Evolutionary conservation across 768 basidiomycete species (phyloP).

Genomic region (Coprinopsis marcescibilis): DNA sequence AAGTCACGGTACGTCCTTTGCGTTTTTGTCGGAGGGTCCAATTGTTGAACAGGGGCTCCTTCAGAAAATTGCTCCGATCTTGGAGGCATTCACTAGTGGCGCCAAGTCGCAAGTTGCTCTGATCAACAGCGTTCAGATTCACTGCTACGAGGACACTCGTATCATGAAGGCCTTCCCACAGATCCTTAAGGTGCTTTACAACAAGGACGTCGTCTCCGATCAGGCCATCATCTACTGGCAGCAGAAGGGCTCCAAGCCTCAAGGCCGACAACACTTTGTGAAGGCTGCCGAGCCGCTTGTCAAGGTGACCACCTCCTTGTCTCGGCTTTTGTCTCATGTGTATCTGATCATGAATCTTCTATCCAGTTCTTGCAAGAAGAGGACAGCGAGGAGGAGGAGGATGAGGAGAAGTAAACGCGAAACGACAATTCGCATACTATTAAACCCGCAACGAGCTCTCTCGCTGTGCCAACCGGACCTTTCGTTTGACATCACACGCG

Average conservation of each 20-base stretch:
- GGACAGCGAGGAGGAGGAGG: constrained; percentile 62
- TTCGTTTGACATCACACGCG: too few species aligned
- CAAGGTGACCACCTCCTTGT: constrained; percentile 50
- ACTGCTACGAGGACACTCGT: constrained; percentile 95
- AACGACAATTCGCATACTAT: too few species aligned
- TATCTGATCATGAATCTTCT: constrained; percentile 6
- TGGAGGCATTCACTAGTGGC: constrained; percentile 86
- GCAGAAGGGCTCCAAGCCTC: constrained; percentile 93
- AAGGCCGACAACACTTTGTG: constrained; percentile 93
- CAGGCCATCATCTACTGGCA: constrained; percentile 98
- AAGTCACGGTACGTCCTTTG: constrained; percentile 60
- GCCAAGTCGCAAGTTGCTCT: constrained; percentile 90
- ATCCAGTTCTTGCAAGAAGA: constrained; percentile 84
- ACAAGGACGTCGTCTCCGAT: constrained; percentile 91
- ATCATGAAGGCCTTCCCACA: constrained; percentile 94
- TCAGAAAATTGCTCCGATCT: constrained; percentile 77
- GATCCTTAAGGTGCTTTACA: constrained; percentile 95
- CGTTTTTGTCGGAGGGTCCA: neutral
- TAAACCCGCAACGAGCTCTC: too few species aligned
- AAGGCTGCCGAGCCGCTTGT: constrained; percentile 84
- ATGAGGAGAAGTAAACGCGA: too few species aligned
- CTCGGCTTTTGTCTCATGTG: constrained; percentile 3
- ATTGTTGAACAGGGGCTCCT: too few species aligned
- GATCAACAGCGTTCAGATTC: constrained; percentile 92
- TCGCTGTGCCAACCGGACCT: too few species aligned